Evolutionary conservation across 2,329 filamentous ascomycete species (phyloP), one percentile per base, ranked within the genome.

Genomic region (Tolypocladium sp.): DNA sequence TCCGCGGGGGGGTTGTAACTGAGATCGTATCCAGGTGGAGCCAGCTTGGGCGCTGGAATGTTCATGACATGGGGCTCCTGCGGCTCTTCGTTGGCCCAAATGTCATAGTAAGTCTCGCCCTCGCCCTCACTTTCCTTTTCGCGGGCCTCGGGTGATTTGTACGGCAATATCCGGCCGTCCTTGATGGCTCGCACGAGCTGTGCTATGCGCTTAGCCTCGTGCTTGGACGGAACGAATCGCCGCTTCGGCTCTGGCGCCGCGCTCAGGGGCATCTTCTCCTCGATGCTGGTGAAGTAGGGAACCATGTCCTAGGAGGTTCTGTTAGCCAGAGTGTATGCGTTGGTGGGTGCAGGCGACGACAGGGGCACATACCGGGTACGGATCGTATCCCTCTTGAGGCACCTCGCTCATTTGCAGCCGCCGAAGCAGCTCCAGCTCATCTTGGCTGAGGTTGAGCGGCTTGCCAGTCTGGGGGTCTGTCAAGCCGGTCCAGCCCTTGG

Each of bases 1-100:
- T 99, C 94, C 4, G 89, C 84, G 56, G 95, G 94, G 30, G 94
- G 94, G 74, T 97, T 96, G 73, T 99, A 97, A 69, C 91, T 96
- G 72, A 97, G 85, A 68, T 96, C 92, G 72, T 96, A 97, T 57
- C 92, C 92, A 35, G 94, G 94, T 42, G 94, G 93, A 35, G 93
- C 87, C 56, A 95, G 81, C 72, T 99, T 99, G 6, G 94, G 94
- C 1, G 94, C 93, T 20, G 94, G 90, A 58, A 97, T 89, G 69
- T 97, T 91, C 92, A 97, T 97, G 41, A 89, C 80, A 72, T 97
- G 90, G 62, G 92, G 89, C 40, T 89, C 85, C 66, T 88, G 83
- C 13, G 91, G 85, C 65, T 88, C 84, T 73, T 99, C 93, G 69
- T 97, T 90, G 58, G 93, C 91, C 94, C 94, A 99, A 58, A 99